A percentile compares a stretch with the other conserved stretches of the same genome.
phyloP scores from a whole-genome alignment of 768 basidiomycete genomes.

The Suillus cothurnatus region DNA sequence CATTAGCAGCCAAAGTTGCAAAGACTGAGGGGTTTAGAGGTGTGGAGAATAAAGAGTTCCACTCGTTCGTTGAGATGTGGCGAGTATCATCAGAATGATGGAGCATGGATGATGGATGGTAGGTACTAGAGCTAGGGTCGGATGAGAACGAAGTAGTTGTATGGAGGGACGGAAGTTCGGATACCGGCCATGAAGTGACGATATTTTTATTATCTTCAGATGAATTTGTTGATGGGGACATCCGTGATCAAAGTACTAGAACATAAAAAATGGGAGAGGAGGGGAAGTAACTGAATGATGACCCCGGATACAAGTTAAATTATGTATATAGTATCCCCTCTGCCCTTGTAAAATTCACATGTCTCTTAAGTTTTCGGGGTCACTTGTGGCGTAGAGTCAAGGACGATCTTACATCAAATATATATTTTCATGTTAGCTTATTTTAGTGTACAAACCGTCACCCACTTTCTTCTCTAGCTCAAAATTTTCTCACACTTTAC shows the following conservation, averaged over 20 bases:
- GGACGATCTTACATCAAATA: not conserved
- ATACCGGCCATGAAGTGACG: slow-evolving; percentile 33
- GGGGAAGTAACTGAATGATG: no score
- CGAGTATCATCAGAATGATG: slow-evolving; percentile 23
- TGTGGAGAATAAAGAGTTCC: slow-evolving; percentile 61
- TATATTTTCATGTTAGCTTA: not conserved
- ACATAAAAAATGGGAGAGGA: not conserved
- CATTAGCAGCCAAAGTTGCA: slow-evolving; percentile 61
- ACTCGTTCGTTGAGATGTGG: slow-evolving; percentile 37
- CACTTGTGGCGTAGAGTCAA: not conserved
- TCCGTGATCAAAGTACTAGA: not conserved
- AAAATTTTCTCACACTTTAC: slow-evolving; percentile 11
- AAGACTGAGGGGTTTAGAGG: slow-evolving; percentile 64
- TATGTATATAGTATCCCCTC: not conserved
- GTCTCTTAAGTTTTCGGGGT: slow-evolving; percentile 22
- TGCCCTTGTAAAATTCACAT: slow-evolving; percentile 27
- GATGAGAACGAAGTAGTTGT: slow-evolving; percentile 25
- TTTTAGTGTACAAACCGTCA: slow-evolving; percentile 13
- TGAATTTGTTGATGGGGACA: not conserved
- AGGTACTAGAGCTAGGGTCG: slow-evolving; percentile 27
- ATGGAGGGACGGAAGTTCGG: slow-evolving; percentile 39
- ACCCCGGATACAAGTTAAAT: slow-evolving; percentile 10
- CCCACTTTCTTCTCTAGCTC: not conserved
- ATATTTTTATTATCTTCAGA: slow-evolving; percentile 24
- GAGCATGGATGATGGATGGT: slow-evolving; percentile 20